These are phyloP conservation scores for Datura wrightii DNA, from an alignment of 257 asterid genomes.

Conservation along the genomic window DNA sequence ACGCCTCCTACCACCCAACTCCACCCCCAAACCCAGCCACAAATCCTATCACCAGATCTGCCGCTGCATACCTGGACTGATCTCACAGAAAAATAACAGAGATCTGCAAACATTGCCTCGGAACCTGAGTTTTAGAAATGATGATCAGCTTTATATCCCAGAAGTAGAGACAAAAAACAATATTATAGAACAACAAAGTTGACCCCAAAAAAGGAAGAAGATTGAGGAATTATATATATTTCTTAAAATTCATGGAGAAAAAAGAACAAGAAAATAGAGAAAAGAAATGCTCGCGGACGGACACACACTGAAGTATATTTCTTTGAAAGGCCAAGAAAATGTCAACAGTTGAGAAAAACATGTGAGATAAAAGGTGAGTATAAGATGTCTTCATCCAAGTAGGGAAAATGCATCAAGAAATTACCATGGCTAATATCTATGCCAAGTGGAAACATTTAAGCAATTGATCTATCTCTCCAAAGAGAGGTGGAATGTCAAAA, in stretches of 20 bases:
- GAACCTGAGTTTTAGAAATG: conserved; percentile 79
- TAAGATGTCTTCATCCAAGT: conserved; percentile 12
- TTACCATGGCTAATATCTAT: conserved; percentile 9
- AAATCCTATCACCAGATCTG: conserved; percentile 22
- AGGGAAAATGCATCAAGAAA: not conserved
- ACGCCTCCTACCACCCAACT: conserved; percentile 9
- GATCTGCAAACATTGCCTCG: conserved; percentile 99
- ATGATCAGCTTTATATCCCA: conserved; percentile 52
- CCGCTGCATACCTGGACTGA: conserved; percentile 79
- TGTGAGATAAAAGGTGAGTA: conserved; percentile 17
- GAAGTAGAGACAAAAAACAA: conserved; percentile 25
- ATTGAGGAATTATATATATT: conserved; percentile 5
- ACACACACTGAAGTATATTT: conserved; percentile 11
- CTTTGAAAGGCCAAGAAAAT: conserved; percentile 12
- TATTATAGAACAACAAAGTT: not conserved
- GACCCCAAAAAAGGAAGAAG: not conserved
- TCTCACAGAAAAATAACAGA: conserved; percentile 92
- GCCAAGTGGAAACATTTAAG: conserved; percentile 11
- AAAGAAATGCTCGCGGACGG: not conserved
- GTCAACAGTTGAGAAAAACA: conserved; percentile 3
- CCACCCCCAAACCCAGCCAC: conserved; percentile 15
- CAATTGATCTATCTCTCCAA: not conserved
- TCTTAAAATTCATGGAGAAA: conserved; percentile 22
- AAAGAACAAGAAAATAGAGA: not conserved
- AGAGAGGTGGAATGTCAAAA: not conserved